Evolutionary conservation across 306 rosid genomes (phyloP).

Genomic region (Macrotyloma uniflorum): DNA sequence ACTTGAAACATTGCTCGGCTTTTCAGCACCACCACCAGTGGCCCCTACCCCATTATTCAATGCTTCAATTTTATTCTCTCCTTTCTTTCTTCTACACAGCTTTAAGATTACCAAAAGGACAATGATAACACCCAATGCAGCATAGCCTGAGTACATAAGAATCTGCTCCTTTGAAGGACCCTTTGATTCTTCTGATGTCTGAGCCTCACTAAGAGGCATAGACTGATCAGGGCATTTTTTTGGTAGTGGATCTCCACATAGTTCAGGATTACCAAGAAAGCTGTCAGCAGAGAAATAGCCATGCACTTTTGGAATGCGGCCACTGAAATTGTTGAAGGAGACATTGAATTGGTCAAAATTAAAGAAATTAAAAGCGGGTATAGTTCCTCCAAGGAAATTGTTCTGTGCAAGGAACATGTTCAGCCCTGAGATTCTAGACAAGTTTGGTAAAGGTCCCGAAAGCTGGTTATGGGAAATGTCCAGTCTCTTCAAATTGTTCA

Average conservation of each 20-base stretch:
- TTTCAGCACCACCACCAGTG: constrained; percentile 40
- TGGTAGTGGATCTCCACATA: constrained; percentile 67
- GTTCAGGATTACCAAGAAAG: constrained; percentile 64
- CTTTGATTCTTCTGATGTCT: constrained; percentile 37
- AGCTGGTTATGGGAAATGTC: constrained; percentile 65
- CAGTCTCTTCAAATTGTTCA: constrained; percentile 52
- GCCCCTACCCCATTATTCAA: constrained; percentile 36
- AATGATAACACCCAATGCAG: constrained; percentile 47
- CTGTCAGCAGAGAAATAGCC: constrained; percentile 51
- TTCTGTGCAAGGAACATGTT: constrained; percentile 62
- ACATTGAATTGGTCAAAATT: constrained; percentile 56
- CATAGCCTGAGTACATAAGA: constrained; percentile 71
- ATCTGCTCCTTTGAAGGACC: constrained; percentile 45
- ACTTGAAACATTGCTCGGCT: constrained; percentile 43
- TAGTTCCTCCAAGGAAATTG: constrained; percentile 56
- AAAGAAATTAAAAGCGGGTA: constrained; percentile 64
- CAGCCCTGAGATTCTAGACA: constrained; percentile 71
- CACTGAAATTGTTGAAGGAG: constrained; percentile 63
- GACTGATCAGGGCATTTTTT: constrained; percentile 40
- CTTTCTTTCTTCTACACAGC: constrained; percentile 51
- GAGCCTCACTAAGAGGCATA: not conserved
- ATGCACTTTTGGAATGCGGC: constrained; percentile 48
- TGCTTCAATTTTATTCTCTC: constrained; percentile 49
- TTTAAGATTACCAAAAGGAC: constrained; percentile 42
- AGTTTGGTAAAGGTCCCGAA: constrained; percentile 57